These are phyloP conservation scores for Tricladium varicosporioides DNA, from an alignment of 2,329 filamentous ascomycete species.

Conservation along the genomic window DNA sequence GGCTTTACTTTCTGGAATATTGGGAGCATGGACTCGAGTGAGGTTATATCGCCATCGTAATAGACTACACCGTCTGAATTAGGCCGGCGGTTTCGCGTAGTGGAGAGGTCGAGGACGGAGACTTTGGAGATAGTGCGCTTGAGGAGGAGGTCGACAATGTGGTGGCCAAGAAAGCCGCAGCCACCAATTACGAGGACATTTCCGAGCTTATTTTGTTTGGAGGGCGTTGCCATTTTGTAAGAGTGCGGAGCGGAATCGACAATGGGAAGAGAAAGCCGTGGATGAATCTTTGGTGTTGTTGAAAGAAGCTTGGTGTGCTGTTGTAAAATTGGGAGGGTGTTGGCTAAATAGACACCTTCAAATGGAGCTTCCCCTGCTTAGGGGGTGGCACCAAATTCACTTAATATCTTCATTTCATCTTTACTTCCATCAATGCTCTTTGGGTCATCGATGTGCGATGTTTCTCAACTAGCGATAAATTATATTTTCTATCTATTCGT, in stretches of 20 bases:
- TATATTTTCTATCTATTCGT: no score
- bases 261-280: not conserved
- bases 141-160: slow-evolving; percentile 73
- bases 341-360: no score
- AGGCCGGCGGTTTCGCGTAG: slow-evolving; percentile 62
- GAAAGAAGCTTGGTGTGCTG: not conserved
- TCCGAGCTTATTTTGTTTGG: slow-evolving; percentile 47
- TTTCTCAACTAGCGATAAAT: no score
- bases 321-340: not conserved
- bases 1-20: slow-evolving; percentile 68
- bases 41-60: slow-evolving; percentile 76
- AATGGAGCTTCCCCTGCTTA: not conserved
- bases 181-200: slow-evolving; percentile 77
- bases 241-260: not conserved
- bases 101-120: slow-evolving; percentile 70
- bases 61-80: slow-evolving; percentile 59
- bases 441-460: no score
- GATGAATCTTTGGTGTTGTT: not conserved
- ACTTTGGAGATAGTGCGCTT: slow-evolving; percentile 57
- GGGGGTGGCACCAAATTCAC: not conserved
- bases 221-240: slow-evolving; percentile 13
- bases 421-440: no score
- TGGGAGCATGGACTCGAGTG: slow-evolving; percentile 55
- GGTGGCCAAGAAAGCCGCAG: slow-evolving; percentile 81
- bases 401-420: not conserved